Evolutionary conservation across 208 protist species (phyloP).

Genomic region (Crithidia mellificae): DNA sequence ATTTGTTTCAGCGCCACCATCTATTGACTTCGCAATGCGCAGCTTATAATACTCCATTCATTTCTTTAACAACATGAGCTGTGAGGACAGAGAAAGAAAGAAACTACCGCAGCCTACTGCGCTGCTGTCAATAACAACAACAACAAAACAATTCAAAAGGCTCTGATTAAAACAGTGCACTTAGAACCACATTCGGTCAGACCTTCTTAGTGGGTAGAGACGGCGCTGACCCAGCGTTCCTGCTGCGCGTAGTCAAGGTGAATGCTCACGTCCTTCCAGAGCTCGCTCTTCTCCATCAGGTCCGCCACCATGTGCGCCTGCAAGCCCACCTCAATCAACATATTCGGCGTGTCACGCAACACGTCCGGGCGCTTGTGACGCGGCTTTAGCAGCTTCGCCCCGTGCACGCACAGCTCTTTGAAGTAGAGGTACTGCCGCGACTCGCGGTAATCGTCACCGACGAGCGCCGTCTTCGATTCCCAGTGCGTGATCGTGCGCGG

Average conservation of each 20-base stretch:
- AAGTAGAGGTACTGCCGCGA: conserved; percentile 83
- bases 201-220: conserved; percentile 50
- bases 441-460: conserved; percentile 73
- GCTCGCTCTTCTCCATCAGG: conserved; percentile 63
- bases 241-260: conserved; percentile 81
- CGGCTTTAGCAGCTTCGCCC: conserved; percentile 57
- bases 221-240: conserved; percentile 77
- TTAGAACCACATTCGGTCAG: neutral
- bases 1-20: too few species aligned
- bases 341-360: conserved; percentile 55
- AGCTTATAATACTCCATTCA: neutral
- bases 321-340: conserved; percentile 78
- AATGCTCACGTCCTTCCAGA: conserved; percentile 67
- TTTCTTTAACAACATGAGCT: neutral
- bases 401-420: conserved; percentile 81
- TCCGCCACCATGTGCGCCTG: conserved; percentile 78
- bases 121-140: too few species aligned
- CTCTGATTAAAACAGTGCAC: too few species aligned
- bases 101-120: too few species aligned
- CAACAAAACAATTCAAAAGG: too few species aligned
- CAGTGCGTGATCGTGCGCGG: conserved; percentile 65
- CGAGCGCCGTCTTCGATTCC: conserved; percentile 83
- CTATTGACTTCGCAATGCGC: neutral
- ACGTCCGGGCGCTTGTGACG: conserved; percentile 30
- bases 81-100: too few species aligned